Base-by-base conservation (phyloP, 352 stramenopile species). In the Phytophthora capsici region DNA sequence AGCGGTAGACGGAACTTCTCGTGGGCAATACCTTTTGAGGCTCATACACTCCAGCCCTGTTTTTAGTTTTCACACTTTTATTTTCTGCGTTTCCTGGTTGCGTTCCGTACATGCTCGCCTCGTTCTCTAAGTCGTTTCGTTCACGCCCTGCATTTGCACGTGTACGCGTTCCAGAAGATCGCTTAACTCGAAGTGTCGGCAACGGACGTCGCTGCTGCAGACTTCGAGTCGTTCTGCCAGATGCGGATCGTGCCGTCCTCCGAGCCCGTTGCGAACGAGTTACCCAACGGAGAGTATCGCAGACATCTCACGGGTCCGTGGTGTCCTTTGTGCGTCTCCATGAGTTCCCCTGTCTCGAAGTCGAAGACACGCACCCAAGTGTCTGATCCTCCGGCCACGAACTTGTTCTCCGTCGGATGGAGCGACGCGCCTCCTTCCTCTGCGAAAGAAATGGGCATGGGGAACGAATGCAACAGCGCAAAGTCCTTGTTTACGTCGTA, bases 171-270 rank as follows among this genome's bases (percentile, higher is more conserved):
- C 37, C 41, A 54, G 44, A 57, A 45, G 7, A 46, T 49, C 19
- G 38, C 44, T 63, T 68, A 75, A 66, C 49, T 73, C 47, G 53
- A 72, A 47, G 76, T 75, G 19, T 90, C 78, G 13, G 77, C 69
- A 32, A 93, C 69, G 7, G 85, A 91, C 28, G 82, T 81, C 1
- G 85, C 83, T 14, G 80, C 80, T 4, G 82, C 76, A 14, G 82
- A 91, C 49, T 75, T 75, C 28, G 74, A 88, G 61, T 94, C 85
- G 45, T 73, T 94, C 59, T 94, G 88, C 96, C 97, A 99, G 56
- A 99, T 91, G 64, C 97, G 94, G 80, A 99, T 98, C 40, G 97
- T 99, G 50, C 97, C 97, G 80, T 99, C 97, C 71, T 99, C 97
- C 4, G 90, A 98, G 19, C 97, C 97, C 12, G 95, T 99, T 4